phyloP scores from a whole-genome alignment of 257 asterid species.

The Solanum gracilifrons region DNA sequence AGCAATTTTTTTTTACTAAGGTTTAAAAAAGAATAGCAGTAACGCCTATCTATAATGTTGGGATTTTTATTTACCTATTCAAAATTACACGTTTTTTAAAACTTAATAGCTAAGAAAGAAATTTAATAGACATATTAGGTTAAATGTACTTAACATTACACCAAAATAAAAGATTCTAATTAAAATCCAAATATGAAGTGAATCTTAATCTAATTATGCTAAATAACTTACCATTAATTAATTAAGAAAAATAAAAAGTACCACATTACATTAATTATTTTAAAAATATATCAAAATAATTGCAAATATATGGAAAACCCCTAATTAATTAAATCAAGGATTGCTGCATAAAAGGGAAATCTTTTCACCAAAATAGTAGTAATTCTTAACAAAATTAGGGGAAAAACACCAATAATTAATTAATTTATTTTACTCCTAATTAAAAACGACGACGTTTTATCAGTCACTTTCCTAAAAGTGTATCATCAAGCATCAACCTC shows the following conservation, averaged over 20 bases:
- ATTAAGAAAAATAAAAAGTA: background rate
- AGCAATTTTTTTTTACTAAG: background rate
- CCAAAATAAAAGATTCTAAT: conserved; percentile 12
- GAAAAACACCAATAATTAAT: background rate
- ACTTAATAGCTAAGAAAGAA: background rate
- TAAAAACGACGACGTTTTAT: conserved; percentile 22
- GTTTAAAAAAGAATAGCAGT: background rate
- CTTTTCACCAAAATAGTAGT: background rate
- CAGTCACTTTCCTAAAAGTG: background rate
- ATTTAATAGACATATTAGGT: conserved; percentile 7
- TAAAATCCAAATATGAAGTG: background rate
- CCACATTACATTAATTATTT: background rate
- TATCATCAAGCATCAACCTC: background rate
- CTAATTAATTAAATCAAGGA: background rate
- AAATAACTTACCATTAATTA: background rate
- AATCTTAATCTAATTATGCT: background rate
- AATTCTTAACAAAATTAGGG: conserved; percentile 1
- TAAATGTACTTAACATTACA: background rate
- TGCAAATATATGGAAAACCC: background rate
- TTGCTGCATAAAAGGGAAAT: background rate
- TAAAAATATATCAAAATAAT: background rate
- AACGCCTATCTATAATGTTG: background rate
- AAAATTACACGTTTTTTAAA: background rate
- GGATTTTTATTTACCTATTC: background rate
- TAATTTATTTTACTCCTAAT: background rate